A percentile compares a stretch with the other conserved stretches of the same genome.
Conservation (phyloP, 495 filamentous ascomycete genomes). For the Parathielavia appendiculata region DNA sequence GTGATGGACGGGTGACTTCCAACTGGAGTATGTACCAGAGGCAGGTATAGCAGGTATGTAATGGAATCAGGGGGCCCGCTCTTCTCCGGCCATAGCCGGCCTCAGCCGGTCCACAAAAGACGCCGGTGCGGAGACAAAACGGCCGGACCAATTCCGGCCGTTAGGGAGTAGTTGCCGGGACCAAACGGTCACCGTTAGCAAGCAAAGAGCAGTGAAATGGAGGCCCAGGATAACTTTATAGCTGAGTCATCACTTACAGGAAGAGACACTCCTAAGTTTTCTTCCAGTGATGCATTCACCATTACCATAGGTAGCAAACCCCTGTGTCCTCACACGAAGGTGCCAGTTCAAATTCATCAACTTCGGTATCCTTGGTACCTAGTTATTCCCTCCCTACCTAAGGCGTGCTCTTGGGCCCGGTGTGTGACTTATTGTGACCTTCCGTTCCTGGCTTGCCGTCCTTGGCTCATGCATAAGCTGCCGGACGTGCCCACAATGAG, state of each 20-base stretch:
- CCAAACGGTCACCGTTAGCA: slow-evolving; percentile 12
- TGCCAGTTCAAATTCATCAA: too few relatives aligned
- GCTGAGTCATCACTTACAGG: too few relatives aligned
- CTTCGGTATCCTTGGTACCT: too few relatives aligned
- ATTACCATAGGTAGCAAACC: too few relatives aligned
- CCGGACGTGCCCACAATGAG: not conserved
- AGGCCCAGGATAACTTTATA: too few relatives aligned
- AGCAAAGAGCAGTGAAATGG: not conserved
- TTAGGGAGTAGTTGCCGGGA: slow-evolving; percentile 14
- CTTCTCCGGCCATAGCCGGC: slow-evolving; percentile 35
- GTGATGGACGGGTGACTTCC: not conserved
- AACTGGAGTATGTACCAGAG: too few relatives aligned
- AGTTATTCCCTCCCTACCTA: not conserved
- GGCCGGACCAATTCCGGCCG: slow-evolving; percentile 36
- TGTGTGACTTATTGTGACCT: not conserved
- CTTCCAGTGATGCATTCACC: too few relatives aligned
- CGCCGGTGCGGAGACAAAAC: slow-evolving; percentile 11
- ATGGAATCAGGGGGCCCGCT: slow-evolving; percentile 25
- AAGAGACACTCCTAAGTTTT: too few relatives aligned
- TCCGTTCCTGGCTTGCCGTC: slow-evolving; percentile 15
- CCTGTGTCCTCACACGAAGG: too few relatives aligned
- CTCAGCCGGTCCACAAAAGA: slow-evolving; percentile 25
- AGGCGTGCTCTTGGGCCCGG: not conserved
- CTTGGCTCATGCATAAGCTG: not conserved
- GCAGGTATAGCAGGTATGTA: slow-evolving; percentile 24